A percentile compares a stretch with the other conserved stretches of the same genome.
These are phyloP conservation scores for Flaveria ramosissima DNA, from an alignment of 129 eudicot genomes.

Conservation along the genomic window DNA sequence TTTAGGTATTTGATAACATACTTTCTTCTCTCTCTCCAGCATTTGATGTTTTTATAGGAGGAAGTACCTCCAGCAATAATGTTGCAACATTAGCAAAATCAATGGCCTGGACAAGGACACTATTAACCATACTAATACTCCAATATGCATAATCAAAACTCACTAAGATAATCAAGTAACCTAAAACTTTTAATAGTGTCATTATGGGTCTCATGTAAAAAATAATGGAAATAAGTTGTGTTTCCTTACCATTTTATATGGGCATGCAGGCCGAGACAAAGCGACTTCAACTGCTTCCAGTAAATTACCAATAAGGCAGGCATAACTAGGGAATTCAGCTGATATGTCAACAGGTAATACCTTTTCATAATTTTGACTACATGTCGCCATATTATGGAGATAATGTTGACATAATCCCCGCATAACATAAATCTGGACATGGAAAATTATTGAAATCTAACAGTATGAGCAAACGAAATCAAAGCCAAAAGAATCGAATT, in stretches of 20 bases:
- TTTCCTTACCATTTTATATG: slow-evolving; percentile 82
- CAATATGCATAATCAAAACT: slow-evolving; percentile 6
- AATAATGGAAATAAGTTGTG: background rate
- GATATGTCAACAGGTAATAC: slow-evolving; percentile 74
- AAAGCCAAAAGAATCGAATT: background rate
- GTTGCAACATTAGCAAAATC: slow-evolving; percentile 82
- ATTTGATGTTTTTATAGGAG: slow-evolving; percentile 62
- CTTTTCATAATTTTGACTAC: slow-evolving; percentile 52
- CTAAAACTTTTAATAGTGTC: background rate
- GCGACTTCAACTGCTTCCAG: slow-evolving; percentile 77
- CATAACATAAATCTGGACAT: slow-evolving; percentile 55
- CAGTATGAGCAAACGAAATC: slow-evolving; percentile 21
- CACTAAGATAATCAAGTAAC: background rate
- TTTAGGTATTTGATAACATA: slow-evolving; percentile 29
- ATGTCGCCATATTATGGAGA: slow-evolving; percentile 67
- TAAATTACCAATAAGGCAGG: slow-evolving; percentile 89
- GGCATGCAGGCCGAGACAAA: slow-evolving; percentile 57
- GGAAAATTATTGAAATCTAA: slow-evolving; percentile 27
- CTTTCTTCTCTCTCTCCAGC: slow-evolving; percentile 53
- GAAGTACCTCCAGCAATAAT: slow-evolving; percentile 79
- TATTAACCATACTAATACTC: background rate
- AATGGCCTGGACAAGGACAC: slow-evolving; percentile 57
- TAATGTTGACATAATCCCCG: slow-evolving; percentile 58
- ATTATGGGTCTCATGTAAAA: background rate
- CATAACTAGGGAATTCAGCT: slow-evolving; percentile 78